A percentile compares a stretch with the other conserved stretches of the same genome.
Evolutionary conservation across 768 basidiomycete genomes (phyloP).

Genomic region (Podaxis sp.): DNA sequence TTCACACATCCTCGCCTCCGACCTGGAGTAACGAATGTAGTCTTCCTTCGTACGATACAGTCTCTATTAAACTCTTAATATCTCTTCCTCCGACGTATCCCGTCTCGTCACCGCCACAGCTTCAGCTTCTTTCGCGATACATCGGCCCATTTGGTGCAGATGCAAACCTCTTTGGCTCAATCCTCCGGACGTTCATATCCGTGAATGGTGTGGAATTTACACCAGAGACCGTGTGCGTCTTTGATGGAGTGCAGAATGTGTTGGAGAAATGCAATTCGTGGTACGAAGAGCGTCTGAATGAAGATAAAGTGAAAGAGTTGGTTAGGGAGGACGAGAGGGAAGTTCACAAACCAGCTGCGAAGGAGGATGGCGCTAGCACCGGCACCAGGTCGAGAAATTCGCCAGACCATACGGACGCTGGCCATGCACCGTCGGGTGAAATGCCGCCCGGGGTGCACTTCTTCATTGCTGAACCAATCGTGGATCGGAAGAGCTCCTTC

Average conservation of each 20-base stretch:
- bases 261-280: slow-evolving; percentile 62
- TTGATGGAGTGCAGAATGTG: slow-evolving; percentile 80
- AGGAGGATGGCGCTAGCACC: background rate
- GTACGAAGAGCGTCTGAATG: slow-evolving; percentile 65
- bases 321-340: slow-evolving; percentile 47
- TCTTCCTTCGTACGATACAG: slow-evolving; percentile 48
- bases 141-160: slow-evolving; percentile 77
- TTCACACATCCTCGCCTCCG: background rate
- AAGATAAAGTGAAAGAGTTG: slow-evolving; percentile 50
- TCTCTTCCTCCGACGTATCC: slow-evolving; percentile 65
- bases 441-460: slow-evolving; percentile 63
- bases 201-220: slow-evolving; percentile 73
- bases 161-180: slow-evolving; percentile 65
- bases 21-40: slow-evolving; percentile 31
- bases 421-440: slow-evolving; percentile 12
- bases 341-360: background rate
- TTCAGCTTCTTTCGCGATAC: slow-evolving; percentile 83
- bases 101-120: slow-evolving; percentile 62
- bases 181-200: slow-evolving; percentile 81
- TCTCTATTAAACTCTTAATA: slow-evolving; percentile 51
- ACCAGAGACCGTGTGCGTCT: slow-evolving; percentile 72
- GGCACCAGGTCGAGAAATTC: background rate
- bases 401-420: slow-evolving; percentile 11
- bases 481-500: slow-evolving; percentile 82
- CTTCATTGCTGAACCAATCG: slow-evolving; percentile 71